Conservation (phyloP, 177 flowering plant genomes). For the Vitis hybrid region DNA sequence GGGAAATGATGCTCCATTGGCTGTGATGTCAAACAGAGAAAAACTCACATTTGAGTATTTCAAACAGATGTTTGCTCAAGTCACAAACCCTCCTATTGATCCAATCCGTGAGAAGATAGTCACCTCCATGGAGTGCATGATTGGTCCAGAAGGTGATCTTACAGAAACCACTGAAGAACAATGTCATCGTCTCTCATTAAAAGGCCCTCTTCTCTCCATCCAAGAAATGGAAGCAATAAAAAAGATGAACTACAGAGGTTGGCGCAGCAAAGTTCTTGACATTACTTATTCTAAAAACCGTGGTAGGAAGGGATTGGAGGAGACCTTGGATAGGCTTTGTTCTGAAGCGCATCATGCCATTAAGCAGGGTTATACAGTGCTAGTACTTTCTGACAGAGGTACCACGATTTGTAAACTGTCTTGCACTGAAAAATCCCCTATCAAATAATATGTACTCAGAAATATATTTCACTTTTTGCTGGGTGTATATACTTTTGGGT, state of each 20-base stretch:
- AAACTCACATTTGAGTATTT: conserved; percentile 95
- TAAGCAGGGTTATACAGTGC: conserved; percentile 75
- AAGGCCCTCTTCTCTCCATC: conserved; percentile 82
- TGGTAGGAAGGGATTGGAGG: conserved; percentile 91
- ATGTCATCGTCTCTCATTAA: conserved; percentile 87
- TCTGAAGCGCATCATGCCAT: conserved; percentile 82
- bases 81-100: conserved; percentile 98
- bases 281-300: conserved; percentile 74
- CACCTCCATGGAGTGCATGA: conserved; percentile 98
- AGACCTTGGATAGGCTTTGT: conserved; percentile 88
- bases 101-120: conserved; percentile 99
- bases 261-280: conserved; percentile 93
- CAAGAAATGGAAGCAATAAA: conserved; percentile 93
- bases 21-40: conserved; percentile 95
- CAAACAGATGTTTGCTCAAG: conserved; percentile 99
- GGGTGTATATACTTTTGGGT: no score
- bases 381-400: conserved; percentile 99
- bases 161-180: conserved; percentile 95
- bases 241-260: conserved; percentile 86
- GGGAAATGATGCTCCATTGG: conserved; percentile 99
- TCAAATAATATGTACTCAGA: no score
- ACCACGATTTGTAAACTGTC: conserved; percentile 7
- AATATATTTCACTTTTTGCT: no score
- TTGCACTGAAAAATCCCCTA: not conserved
- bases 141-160: conserved; percentile 98